Percentiles rank a stretch among this genome's conserved stretches.
These are phyloP conservation scores for Crataegus laevigata DNA, from an alignment of 306 rosid genomes.

Conservation along the genomic window DNA sequence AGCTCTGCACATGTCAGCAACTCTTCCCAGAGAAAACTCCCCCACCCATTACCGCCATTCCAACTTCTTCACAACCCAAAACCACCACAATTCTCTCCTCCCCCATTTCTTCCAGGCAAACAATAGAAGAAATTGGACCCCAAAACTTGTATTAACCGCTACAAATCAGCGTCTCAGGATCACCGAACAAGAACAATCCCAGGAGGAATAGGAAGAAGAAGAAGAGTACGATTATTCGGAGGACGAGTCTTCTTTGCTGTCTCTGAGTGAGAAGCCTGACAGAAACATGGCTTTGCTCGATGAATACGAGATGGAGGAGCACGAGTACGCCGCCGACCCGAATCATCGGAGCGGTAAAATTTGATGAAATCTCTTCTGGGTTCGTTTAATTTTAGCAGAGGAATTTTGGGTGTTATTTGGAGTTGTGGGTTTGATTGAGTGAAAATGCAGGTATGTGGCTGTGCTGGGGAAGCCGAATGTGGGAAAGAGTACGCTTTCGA, in stretches of 20 bases:
- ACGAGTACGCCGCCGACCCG: conserved; percentile 29
- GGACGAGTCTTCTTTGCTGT: conserved; percentile 59
- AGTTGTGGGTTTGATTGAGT: conserved; percentile 15
- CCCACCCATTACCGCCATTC: conserved; percentile 1
- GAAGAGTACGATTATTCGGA: conserved; percentile 40
- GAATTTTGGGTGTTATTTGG: neutral
- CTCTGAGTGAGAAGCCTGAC: conserved; percentile 78
- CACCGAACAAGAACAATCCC: conserved; percentile 13
- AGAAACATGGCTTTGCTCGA: conserved; percentile 63
- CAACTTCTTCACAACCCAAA: neutral
- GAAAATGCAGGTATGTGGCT: conserved; percentile 72
- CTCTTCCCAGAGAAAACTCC: conserved; percentile 21
- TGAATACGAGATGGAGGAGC: conserved; percentile 78
- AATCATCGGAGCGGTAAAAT: conserved; percentile 70
- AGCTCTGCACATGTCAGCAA: conserved; percentile 24
- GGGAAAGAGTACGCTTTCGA: conserved; percentile 90
- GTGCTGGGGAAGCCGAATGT: conserved; percentile 93
- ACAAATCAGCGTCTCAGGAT: conserved; percentile 13
- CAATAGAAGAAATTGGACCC: conserved; percentile 11
- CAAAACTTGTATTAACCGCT: conserved; percentile 11
- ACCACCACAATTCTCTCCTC: neutral
- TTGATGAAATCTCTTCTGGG: conserved; percentile 9
- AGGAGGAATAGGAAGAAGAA: neutral
- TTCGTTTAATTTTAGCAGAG: neutral
- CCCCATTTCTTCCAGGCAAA: conserved; percentile 23